Conservation (phyloP, 2,329 filamentous ascomycete species). For the Didymellaceae sp. region DNA sequence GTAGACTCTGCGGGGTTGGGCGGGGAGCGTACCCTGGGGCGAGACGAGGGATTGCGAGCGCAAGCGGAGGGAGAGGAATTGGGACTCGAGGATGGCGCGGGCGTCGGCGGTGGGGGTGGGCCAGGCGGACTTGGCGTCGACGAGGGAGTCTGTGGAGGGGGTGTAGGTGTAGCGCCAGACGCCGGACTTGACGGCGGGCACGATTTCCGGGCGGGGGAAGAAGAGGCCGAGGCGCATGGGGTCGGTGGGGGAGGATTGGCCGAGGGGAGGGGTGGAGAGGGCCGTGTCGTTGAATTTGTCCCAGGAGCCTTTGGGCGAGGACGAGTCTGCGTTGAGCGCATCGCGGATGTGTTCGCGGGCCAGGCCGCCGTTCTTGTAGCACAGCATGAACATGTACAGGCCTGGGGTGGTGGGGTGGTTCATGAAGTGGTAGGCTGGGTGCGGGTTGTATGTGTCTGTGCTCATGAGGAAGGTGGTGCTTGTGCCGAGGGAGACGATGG, state of each 20-base stretch:
- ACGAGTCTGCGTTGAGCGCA: slow-evolving; percentile 65
- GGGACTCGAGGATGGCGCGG: slow-evolving; percentile 89
- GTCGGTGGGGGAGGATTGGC: slow-evolving; percentile 59
- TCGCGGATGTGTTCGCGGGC: slow-evolving; percentile 91
- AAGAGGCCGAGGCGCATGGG: slow-evolving; percentile 89
- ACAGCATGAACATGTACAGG: slow-evolving; percentile 99
- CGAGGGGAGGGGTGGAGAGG: slow-evolving; percentile 71
- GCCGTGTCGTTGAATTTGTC: slow-evolving; percentile 78
- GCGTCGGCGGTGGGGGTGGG: slow-evolving; percentile 72
- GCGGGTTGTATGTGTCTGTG: slow-evolving; percentile 86
- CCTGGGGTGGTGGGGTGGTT: slow-evolving; percentile 91
- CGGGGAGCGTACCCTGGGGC: slow-evolving; percentile 66
- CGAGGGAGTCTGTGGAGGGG: slow-evolving; percentile 54
- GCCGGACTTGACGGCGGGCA: slow-evolving; percentile 85
- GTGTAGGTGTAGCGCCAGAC: slow-evolving; percentile 81
- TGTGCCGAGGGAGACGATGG: slow-evolving; percentile 93
- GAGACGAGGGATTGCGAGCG: slow-evolving; percentile 78
- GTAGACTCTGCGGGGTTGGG: slow-evolving; percentile 89
- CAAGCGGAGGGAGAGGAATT: slow-evolving; percentile 87
- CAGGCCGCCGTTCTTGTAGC: slow-evolving; percentile 97
- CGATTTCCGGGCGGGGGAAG: slow-evolving; percentile 93
- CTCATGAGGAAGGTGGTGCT: slow-evolving; percentile 98
- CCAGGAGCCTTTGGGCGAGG: slow-evolving; percentile 63
- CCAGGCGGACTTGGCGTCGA: slow-evolving; percentile 49
- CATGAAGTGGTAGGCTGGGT: slow-evolving; percentile 95